Evolutionary conservation across 2,329 filamentous ascomycete genomes (phyloP).

Genomic region (Epichloe gansuensis): DNA sequence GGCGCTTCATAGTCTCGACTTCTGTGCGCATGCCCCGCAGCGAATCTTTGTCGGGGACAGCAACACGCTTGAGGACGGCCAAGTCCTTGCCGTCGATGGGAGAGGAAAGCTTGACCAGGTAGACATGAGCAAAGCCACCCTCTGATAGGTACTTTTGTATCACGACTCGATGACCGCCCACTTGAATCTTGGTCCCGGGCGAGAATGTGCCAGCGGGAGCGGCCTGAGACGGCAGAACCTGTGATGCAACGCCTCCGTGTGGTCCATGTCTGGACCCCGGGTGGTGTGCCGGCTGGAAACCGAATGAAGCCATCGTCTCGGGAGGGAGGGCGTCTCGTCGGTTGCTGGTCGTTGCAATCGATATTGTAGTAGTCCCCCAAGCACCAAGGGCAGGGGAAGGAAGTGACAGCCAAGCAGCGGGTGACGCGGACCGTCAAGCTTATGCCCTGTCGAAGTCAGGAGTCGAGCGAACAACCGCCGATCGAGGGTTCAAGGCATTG

Average conservation of each 20-base stretch:
- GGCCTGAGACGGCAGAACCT: slow-evolving; percentile 11
- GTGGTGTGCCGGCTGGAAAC: slow-evolving; percentile 20
- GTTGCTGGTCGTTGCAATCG: neutral
- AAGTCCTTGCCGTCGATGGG: slow-evolving; percentile 65
- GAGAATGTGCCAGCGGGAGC: slow-evolving; percentile 74
- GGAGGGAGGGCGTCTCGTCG: neutral
- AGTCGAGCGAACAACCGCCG: neutral
- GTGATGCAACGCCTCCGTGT: slow-evolving; percentile 31
- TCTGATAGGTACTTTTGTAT: slow-evolving; percentile 97
- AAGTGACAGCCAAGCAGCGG: neutral
- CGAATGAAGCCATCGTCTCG: slow-evolving; percentile 23
- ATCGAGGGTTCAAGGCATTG: neutral
- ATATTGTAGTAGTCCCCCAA: neutral
- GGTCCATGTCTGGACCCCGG: slow-evolving; percentile 21
- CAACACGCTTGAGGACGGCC: slow-evolving; percentile 86
- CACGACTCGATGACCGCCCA: slow-evolving; percentile 80
- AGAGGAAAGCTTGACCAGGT: slow-evolving; percentile 77
- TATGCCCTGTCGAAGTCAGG: neutral
- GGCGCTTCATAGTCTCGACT: slow-evolving; percentile 99
- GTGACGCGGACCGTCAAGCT: neutral
- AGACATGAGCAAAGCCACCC: slow-evolving; percentile 96
- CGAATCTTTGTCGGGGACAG: slow-evolving; percentile 89
- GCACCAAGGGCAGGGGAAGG: neutral
- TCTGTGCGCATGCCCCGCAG: slow-evolving; percentile 94
- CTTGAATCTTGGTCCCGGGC: slow-evolving; percentile 91